Base-by-base conservation (phyloP, 1,284 basidiomycete genomes). In the Ceratobasidium sp. region DNA sequence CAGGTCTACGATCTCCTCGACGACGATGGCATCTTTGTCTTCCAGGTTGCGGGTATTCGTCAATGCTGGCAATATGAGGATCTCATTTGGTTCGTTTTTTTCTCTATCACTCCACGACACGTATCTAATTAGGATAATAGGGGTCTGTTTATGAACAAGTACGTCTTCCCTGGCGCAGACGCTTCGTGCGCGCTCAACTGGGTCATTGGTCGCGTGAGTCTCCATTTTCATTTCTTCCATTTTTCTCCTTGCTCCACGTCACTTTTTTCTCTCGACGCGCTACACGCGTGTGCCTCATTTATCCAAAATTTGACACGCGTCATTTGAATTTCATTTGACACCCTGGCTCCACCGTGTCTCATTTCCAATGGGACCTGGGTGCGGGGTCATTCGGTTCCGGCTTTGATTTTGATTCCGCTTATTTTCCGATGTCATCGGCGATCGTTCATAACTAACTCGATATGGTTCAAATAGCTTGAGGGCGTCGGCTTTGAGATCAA, bases 61-160 rank as follows among this genome's bases (percentile, higher is more conserved):
- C 95, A 95, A 8, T 82, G 85, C 50, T 99, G 97, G 97, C 97
- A 99, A 81, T 98, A 92, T 77, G 97, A 98, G 84, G 97, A 99
- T 81, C 89, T 99, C 75, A 91, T 96, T 80, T 99, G 97, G 96
- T 87, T 77, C 77, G 79, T 81, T 78, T 28, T 34, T 64, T 36
- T 53, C 26, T 30, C 12, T 14, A 14, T 59, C 57, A 61, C 34
- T 23, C 76, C 28, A 41, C 18, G 14, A 34, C 4, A 8, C 50
- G 59, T 50, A 55, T 34, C 23, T 61, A 45, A n/a, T 23, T 62
- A 53, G 45, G 12, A 73, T 26, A 67, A 18, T 50, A 90, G 88
- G 90, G 92, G 91, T 75, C 84, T 94, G 23, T 93, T 93, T 85
- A 97, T 97, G 94, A 96, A 94, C 88, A 96, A 96, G 80, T 96